Evolutionary conservation across 306 rosid species (phyloP).

Genomic region (Alnus glutinosa): DNA sequence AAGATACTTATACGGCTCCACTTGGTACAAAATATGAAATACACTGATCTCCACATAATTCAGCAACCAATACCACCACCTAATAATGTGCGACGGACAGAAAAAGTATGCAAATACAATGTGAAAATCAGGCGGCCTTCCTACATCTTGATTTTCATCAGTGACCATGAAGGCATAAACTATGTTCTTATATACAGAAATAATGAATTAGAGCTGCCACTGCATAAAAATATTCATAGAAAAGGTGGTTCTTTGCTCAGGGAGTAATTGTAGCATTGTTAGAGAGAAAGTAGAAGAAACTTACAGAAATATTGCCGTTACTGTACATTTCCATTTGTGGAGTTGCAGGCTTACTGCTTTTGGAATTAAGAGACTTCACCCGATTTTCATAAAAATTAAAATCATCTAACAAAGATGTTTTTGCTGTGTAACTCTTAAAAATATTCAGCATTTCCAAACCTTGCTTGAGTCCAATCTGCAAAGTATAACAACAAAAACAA

Average conservation of each 20-base stretch:
- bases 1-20: not conserved
- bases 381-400: constrained; percentile 66
- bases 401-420: constrained; percentile 69
- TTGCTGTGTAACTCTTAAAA: constrained; percentile 55
- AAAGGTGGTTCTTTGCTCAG: not conserved
- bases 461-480: constrained; percentile 70
- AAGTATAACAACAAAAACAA: constrained; percentile 14
- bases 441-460: constrained; percentile 75
- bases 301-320: constrained; percentile 33
- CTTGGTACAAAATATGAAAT: not conserved
- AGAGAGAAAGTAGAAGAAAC: constrained; percentile 14
- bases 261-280: constrained; percentile 5
- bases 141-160: no score
- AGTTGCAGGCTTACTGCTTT: constrained; percentile 37
- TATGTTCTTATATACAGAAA: not conserved
- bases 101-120: no score
- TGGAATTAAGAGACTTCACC: constrained; percentile 43
- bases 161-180: not conserved
- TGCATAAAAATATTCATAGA: not conserved
- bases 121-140: no score
- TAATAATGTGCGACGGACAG: no score
- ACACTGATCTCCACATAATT: no score
- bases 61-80: no score
- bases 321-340: constrained; percentile 36
- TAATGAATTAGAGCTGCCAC: not conserved